Conservation (phyloP, 192 early-diverging fungal genomes). For the Coemansia sp. region DNA sequence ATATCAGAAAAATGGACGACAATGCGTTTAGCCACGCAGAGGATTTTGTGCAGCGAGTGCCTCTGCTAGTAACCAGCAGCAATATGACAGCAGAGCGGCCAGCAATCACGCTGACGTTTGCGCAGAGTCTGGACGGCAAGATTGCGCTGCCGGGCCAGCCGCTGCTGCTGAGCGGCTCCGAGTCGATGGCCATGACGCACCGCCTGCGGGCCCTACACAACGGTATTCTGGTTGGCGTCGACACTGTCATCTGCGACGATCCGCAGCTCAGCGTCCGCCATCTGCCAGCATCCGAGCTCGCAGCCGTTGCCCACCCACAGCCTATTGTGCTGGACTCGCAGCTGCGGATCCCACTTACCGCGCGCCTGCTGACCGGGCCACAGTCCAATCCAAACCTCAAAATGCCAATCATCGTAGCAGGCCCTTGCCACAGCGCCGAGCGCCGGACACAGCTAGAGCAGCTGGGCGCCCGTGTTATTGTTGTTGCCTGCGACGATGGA, state of each 20-base stretch:
- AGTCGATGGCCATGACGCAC: conserved; percentile 83
- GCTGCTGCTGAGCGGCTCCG: conserved; percentile 67
- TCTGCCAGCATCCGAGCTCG: conserved; percentile 3
- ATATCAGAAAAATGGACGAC: not conserved
- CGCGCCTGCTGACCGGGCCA: conserved; percentile 54
- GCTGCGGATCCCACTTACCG: conserved; percentile 60
- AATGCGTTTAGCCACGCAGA: conserved; percentile 7
- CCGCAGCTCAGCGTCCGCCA: conserved; percentile 61
- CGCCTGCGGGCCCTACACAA: conserved; percentile 68
- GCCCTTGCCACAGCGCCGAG: conserved; percentile 15
- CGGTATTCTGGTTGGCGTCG: conserved; percentile 84
- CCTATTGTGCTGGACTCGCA: conserved; percentile 78
- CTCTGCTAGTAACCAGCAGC: conserved; percentile 1
- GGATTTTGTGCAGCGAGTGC: conserved; percentile 8
- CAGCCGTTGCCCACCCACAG: conserved; percentile 52
- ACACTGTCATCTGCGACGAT: conserved; percentile 78
- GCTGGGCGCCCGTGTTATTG: conserved; percentile 61
- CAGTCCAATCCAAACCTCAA: conserved; percentile 39
- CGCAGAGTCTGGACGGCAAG: conserved; percentile 86
- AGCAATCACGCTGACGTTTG: conserved; percentile 83
- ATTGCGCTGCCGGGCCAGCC: conserved; percentile 59
- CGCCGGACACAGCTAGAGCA: conserved; percentile 49
- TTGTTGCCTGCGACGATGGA: conserved; percentile 16
- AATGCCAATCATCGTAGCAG: conserved; percentile 61
- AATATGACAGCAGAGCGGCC: conserved; percentile 9